A percentile compares a stretch with the other conserved stretches of the same genome.
Conservation (phyloP, 2,329 filamentous ascomycete species). For the Sporothrix mexicana region DNA sequence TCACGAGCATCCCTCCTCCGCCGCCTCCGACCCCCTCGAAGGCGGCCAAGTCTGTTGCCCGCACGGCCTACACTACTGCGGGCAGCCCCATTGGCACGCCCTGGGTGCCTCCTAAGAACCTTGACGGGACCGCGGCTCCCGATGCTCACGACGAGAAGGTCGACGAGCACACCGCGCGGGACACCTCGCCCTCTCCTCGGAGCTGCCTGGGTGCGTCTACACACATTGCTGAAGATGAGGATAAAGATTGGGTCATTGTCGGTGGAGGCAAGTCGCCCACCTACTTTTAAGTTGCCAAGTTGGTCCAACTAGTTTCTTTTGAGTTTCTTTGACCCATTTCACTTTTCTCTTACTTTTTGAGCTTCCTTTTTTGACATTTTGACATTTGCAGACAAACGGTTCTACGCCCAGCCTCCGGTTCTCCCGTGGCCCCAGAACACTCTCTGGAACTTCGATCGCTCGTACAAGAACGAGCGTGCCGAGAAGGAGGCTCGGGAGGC, state of each 20-base stretch:
- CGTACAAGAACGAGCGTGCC: background rate
- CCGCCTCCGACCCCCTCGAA: background rate
- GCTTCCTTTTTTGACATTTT: background rate
- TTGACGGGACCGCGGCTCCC: too few species aligned
- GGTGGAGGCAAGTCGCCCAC: background rate
- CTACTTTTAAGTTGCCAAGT: too few species aligned
- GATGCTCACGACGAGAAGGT: background rate
- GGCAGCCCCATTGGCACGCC: too few species aligned
- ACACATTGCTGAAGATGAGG: background rate
- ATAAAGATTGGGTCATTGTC: background rate
- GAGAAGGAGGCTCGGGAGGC: background rate
- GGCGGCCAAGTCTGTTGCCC: background rate
- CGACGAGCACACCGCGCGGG: background rate
- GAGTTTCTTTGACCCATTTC: background rate
- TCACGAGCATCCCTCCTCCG: conserved; percentile 6
- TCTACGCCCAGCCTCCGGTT: background rate
- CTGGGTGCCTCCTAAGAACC: too few species aligned
- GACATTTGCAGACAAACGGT: background rate
- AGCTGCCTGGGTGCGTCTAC: background rate
- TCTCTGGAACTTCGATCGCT: background rate
- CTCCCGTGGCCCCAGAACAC: conserved; percentile 22
- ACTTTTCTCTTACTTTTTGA: background rate
- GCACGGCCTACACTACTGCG: too few species aligned
- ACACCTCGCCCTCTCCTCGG: background rate
- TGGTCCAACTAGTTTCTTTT: too few species aligned